Evolutionary conservation across 352 stramenopile species (phyloP), one percentile per base, ranked within the genome.

Genomic region (Aphanomyces cochlioides): DNA sequence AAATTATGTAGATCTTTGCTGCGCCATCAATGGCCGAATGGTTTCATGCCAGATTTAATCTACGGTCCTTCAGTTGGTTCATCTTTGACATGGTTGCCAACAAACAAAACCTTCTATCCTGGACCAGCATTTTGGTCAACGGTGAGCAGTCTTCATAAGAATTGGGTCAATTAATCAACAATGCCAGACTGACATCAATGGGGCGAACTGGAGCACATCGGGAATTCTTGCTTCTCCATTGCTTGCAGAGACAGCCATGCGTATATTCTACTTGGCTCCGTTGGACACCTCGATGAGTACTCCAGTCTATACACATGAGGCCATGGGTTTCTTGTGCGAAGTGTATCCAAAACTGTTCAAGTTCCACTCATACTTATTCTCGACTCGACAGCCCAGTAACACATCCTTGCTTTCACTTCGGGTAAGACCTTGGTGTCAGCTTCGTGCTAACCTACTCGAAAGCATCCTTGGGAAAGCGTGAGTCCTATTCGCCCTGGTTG

Each of bases 381-480:
- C 54, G 10, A 43, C 50, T 0, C 64, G 64, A 8, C 64, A 61
- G 12, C 10, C 47, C 5, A 41, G 47, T 8, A 70, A 70, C 54
- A 56, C 53, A 8, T 70, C 64, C 7, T 34, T 70, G 10, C 64
- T 70, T 8, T 45, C 47, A 10, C 47, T 70, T 7, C 64, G 64
- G 17, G 64, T 70, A 70, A 38, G 57, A 50, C 43, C 2, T n/a
- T n/a, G 43, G 10, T 50, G 10, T 50, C 43, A n/a, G 17, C 43
- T 12, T n/a, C 56, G 3, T 40, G 34, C 36, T 56, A 57, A 37
- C 5, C 47, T 56, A 21, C 41, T 38, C 59, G 61, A 19, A 61
- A 95, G 87, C 87, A 95, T 59, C 87, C 85, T 6, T 95, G 87
- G 87, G 87, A 95, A 54, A 92, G 84, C n/a, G 90, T 95, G 69